Percentiles rank a stretch among this genome's conserved stretches.
phyloP scores from a whole-genome alignment of 2,329 filamentous ascomycete genomes.

The Neonectria punicea region DNA sequence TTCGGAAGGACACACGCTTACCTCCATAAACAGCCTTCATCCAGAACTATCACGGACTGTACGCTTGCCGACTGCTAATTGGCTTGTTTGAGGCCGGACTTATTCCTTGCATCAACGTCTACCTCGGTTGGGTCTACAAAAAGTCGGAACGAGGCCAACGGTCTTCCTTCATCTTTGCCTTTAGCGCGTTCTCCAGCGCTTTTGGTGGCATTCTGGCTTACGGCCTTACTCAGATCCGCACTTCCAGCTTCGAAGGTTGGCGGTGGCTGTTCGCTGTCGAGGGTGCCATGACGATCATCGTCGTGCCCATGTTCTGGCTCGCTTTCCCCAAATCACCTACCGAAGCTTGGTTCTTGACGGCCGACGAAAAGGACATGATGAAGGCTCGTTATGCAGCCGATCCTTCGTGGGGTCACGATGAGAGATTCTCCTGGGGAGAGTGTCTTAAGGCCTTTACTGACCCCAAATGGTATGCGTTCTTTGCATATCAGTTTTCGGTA shows the following conservation, averaged over 20 bases:
- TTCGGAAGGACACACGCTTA: neutral
- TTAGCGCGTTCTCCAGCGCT: conserved; percentile 52
- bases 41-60: conserved; percentile 36
- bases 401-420: conserved; percentile 20
- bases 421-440: conserved; percentile 31
- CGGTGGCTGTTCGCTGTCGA: conserved; percentile 44
- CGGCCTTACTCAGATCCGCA: conserved; percentile 50
- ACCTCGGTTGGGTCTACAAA: conserved; percentile 32
- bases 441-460: conserved; percentile 36
- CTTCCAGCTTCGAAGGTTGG: conserved; percentile 48
- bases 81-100: conserved; percentile 34
- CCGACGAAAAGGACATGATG: conserved; percentile 38
- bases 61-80: conserved; percentile 33
- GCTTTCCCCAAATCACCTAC: conserved; percentile 42
- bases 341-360: conserved; percentile 41
- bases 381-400: conserved; percentile 27
- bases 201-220: conserved; percentile 57
- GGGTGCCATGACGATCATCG: conserved; percentile 50
- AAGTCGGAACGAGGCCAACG: conserved; percentile 36
- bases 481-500: conserved; percentile 43
- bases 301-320: conserved; percentile 43
- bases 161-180: conserved; percentile 52
- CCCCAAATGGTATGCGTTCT: conserved; percentile 47
- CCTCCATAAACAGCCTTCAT: conserved; percentile 17
- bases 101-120: conserved; percentile 36